Evolutionary conservation across 495 filamentous ascomycete genomes (phyloP), one percentile per base, ranked within the genome.

Genomic region (Neurospora terricola): DNA sequence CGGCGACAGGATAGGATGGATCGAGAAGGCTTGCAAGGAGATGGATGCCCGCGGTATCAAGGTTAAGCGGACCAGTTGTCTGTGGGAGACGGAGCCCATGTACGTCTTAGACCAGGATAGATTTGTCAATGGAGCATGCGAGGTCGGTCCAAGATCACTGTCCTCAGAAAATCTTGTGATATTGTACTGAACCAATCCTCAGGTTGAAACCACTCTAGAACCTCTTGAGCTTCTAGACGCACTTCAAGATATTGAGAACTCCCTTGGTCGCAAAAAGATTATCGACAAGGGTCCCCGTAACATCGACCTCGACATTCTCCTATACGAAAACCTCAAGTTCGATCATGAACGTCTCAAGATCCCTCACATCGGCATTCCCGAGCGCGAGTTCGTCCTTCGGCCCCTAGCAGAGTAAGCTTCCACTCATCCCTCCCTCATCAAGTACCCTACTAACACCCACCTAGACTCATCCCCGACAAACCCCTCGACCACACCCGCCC

Each of bases 21-120:
- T 99, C 68, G 93, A 97, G 81, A 83, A 86, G 72, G 94, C 96
- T 2, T 93, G 93, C 80, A 84, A 84, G 68, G 87, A 91, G 77
- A 92, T 99, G 89, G 87, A 91, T 70, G 79, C 82, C 38, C 83
- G 88, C 40, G 89, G 87, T 69, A 93, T 98, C 80, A 88, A 83
- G 72, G 87, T 99, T 45, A 87, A 88, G 71, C 84, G 90, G 76
- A 97, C 95, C 1, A 98, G 96, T 78, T 89, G 90, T 71, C 85
- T 99, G 43, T 99, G 95, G 85, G 93, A 98, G 83, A 99, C 95
- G 8, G 89, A 92, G 73, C 92, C 96, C 30, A 99, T 99, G 96
- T 98, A 99, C 83, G 90, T 97, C 75, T 82, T 91, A 75, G 91
- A 97, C 77, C 96, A 99, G 79, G 89, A 88, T 73, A 87, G 89